A percentile compares a stretch with the other conserved stretches of the same genome.
Conservation (phyloP, 2,329 filamentous ascomycete species). For the Diaporthe batatas region DNA sequence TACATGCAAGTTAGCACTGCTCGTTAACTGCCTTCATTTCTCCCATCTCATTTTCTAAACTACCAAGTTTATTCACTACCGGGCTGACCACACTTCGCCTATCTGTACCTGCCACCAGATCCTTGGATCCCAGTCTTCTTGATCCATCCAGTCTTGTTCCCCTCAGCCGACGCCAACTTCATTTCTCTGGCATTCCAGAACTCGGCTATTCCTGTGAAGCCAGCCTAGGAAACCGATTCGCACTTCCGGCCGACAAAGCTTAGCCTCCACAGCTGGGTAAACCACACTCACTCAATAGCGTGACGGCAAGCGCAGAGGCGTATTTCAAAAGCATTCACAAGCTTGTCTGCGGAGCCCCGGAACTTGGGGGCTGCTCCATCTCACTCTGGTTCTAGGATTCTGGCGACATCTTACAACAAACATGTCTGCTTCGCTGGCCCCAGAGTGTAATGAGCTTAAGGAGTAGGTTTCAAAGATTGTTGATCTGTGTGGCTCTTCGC, state of each 20-base stretch:
- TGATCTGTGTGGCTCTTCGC: background rate
- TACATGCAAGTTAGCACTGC: background rate
- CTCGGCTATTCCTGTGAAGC: no score
- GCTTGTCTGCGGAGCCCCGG: background rate
- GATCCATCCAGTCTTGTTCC: background rate
- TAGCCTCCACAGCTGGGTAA: background rate
- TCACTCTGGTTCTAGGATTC: background rate
- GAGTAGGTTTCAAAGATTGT: constrained; percentile 71
- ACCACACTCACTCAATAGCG: no score
- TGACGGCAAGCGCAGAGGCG: background rate
- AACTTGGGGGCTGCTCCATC: background rate
- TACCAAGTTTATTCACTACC: background rate
- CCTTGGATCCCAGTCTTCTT: background rate
- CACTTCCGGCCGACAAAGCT: no score
- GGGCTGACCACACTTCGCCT: background rate
- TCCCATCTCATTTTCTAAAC: background rate
- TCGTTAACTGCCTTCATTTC: background rate
- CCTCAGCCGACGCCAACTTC: background rate
- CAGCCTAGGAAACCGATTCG: background rate
- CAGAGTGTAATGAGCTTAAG: constrained; percentile 95
- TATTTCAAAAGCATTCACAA: background rate
- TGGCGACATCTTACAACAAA: constrained; percentile 40
- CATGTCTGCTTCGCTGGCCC: constrained; percentile 95
- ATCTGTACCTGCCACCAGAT: background rate
- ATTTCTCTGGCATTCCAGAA: background rate